phyloP scores from a whole-genome alignment of 306 rosid genomes.

The Rosa multiflora region DNA sequence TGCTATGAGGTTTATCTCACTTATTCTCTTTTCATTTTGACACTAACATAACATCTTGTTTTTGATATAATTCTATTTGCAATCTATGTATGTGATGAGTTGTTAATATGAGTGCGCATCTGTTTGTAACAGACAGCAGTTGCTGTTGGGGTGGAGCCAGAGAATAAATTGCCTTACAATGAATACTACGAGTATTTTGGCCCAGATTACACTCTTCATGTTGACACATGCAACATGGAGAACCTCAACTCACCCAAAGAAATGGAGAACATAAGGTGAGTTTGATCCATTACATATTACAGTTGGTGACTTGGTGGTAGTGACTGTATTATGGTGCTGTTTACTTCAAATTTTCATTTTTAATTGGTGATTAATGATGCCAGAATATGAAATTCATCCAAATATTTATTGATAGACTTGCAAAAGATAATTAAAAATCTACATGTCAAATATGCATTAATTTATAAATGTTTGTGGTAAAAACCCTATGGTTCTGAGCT shows the following conservation, averaged over 20 bases:
- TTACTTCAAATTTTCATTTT: neutral
- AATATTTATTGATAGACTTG: neutral
- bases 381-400: neutral
- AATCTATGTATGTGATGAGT: neutral
- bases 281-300: neutral
- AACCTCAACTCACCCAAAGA: conserved; percentile 76
- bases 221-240: conserved; percentile 79
- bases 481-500: neutral
- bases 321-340: neutral
- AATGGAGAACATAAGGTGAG: conserved; percentile 80
- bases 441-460: neutral
- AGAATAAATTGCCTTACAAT: conserved; percentile 79
- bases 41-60: conserved; percentile 6
- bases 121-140: conserved; percentile 74
- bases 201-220: conserved; percentile 79
- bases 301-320: neutral
- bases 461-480: neutral
- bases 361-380: neutral
- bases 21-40: conserved; percentile 8
- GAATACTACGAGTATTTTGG: conserved; percentile 93
- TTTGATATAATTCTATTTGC: neutral
- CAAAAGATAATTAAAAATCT: neutral
- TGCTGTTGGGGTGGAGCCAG: conserved; percentile 93
- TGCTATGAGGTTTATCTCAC: conserved; percentile 68
- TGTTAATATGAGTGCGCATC: conserved; percentile 18